Evolutionary conservation across 1,284 basidiomycete species (phyloP).

Genomic region (Inonotus obliquus): DNA sequence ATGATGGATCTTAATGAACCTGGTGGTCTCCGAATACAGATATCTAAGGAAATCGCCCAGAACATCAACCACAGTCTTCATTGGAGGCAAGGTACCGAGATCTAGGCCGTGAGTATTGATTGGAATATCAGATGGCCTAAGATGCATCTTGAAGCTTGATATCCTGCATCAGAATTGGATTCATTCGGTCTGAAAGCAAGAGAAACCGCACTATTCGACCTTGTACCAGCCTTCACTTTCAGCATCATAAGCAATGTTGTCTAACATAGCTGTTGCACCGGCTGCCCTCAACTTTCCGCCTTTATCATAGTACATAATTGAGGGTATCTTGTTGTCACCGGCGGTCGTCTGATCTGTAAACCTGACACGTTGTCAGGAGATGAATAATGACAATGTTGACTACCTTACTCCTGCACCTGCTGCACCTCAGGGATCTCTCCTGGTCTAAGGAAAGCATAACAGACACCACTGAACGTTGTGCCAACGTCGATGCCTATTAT

Average conservation of each 20-base stretch:
- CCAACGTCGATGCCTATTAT: conserved; percentile 12
- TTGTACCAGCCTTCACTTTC: conserved; percentile 72
- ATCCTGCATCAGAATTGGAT: not conserved
- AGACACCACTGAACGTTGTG: conserved; percentile 10
- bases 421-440: not conserved
- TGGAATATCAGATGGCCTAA: conserved; percentile 68
- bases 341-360: conserved; percentile 38
- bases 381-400: too few relatives aligned
- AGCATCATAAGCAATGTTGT: conserved; percentile 49
- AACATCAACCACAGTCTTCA: conserved; percentile 61
- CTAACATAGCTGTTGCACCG: conserved; percentile 68
- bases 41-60: conserved; percentile 75
- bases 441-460: conserved; percentile 4
- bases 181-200: not conserved
- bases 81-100: conserved; percentile 55
- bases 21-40: conserved; percentile 62
- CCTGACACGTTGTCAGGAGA: not conserved
- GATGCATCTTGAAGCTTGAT: conserved; percentile 66
- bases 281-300: conserved; percentile 58
- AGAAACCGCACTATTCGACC: conserved; percentile 55
- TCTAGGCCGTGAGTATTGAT: conserved; percentile 77
- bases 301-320: conserved; percentile 64
- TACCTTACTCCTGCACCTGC: conserved; percentile 32
- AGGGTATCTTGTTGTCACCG: conserved; percentile 74
- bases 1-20: conserved; percentile 69